These are phyloP conservation scores for Vitis amurensis DNA, from an alignment of 164 flowering plant genomes.

Conservation along the genomic window DNA sequence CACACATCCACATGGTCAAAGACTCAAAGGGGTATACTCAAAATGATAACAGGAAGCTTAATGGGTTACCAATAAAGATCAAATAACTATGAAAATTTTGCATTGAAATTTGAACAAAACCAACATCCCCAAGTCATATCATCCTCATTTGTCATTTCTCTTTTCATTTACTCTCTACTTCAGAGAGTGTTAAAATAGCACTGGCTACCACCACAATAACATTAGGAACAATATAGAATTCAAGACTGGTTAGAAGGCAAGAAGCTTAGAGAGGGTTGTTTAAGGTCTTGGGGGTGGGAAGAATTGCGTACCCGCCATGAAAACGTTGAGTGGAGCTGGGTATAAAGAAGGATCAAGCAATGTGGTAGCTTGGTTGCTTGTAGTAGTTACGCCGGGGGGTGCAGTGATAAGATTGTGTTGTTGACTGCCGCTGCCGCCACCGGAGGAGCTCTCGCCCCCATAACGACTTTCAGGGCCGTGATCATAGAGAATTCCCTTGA, in stretches of 20 bases:
- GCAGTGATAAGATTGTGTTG: slow-evolving; percentile 26
- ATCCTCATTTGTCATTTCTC: not conserved
- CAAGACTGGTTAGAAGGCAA: not conserved
- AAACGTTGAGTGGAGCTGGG: slow-evolving; percentile 59
- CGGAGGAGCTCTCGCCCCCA: slow-evolving; percentile 32
- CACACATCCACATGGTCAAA: slow-evolving; percentile 14
- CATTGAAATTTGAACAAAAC: slow-evolving; percentile 22
- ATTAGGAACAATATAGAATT: not conserved
- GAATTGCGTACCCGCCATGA: slow-evolving; percentile 87
- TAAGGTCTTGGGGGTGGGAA: slow-evolving; percentile 65
- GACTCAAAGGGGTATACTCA: not conserved
- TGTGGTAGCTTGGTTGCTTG: not conserved
- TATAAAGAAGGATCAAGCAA: slow-evolving; percentile 36
- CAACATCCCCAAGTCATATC: slow-evolving; percentile 11
- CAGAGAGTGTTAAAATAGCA: too few species aligned
- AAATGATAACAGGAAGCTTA: not conserved
- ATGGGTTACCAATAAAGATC: not conserved
- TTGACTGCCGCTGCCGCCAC: slow-evolving; percentile 22
- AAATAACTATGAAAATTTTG: slow-evolving; percentile 11
- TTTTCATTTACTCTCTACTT: not conserved
- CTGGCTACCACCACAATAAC: too few species aligned
- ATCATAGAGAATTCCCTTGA: slow-evolving; percentile 72
- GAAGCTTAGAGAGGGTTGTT: not conserved
- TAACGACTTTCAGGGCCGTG: slow-evolving; percentile 54
- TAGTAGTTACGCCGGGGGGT: slow-evolving; percentile 9